Evolutionary conservation across 495 filamentous ascomycete species (phyloP).

Genomic region (Coniosporium apollinis): DNA sequence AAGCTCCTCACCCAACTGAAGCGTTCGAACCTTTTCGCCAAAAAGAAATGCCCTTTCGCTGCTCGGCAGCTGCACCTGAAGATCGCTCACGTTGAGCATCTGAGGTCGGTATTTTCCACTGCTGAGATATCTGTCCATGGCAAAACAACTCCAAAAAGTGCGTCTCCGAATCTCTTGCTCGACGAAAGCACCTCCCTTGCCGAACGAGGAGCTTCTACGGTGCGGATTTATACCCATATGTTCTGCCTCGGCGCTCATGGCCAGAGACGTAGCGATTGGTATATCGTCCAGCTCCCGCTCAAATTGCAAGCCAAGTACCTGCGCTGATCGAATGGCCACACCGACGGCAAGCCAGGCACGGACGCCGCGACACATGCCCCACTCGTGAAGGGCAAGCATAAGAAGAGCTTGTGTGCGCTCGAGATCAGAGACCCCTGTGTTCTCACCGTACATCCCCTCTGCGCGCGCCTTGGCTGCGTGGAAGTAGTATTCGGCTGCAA

Average conservation of each 20-base stretch:
- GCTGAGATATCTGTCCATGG: slow-evolving; percentile 63
- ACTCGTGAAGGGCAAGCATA: slow-evolving; percentile 75
- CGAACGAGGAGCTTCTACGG: slow-evolving; percentile 5
- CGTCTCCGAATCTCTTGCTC: slow-evolving; percentile 61
- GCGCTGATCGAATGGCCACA: slow-evolving; percentile 56
- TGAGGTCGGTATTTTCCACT: slow-evolving; percentile 58
- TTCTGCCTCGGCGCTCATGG: slow-evolving; percentile 28
- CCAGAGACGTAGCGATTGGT: slow-evolving; percentile 24
- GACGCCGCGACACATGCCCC: slow-evolving; percentile 61
- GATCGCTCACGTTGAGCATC: slow-evolving; percentile 49
- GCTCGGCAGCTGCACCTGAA: slow-evolving; percentile 52
- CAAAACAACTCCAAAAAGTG: slow-evolving; percentile 75
- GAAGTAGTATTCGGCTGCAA: slow-evolving; percentile 67
- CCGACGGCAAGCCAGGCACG: slow-evolving; percentile 68
- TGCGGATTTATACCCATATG: slow-evolving; percentile 22
- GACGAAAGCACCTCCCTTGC: slow-evolving; percentile 31
- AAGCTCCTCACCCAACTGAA: slow-evolving; percentile 17
- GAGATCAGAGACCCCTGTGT: slow-evolving; percentile 40
- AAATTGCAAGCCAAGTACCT: slow-evolving; percentile 52
- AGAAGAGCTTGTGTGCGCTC: slow-evolving; percentile 60
- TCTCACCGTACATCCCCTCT: slow-evolving; percentile 33
- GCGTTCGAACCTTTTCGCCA: slow-evolving; percentile 40
- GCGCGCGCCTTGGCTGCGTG: slow-evolving; percentile 49
- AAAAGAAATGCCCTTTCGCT: slow-evolving; percentile 50
- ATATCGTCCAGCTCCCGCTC: slow-evolving; percentile 38